Conservation (phyloP, 2,329 filamentous ascomycete species). For the Dendryphion nanum region DNA sequence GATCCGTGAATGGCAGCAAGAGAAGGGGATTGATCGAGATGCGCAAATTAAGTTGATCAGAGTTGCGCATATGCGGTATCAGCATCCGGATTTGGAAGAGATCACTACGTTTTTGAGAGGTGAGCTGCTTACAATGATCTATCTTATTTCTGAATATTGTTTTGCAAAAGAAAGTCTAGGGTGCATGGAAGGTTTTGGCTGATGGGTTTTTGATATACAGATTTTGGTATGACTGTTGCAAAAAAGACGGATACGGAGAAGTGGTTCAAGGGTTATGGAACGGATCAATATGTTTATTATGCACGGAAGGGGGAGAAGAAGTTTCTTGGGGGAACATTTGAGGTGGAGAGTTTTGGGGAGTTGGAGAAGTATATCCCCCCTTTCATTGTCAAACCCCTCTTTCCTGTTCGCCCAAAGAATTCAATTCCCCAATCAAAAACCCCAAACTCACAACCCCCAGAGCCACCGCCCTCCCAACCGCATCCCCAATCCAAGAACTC, state of each 20-base stretch:
- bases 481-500: conserved; percentile 51
- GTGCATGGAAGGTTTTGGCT: background rate
- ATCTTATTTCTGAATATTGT: conserved; percentile 11
- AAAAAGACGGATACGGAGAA: conserved; percentile 37
- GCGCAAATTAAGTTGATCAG: conserved; percentile 49
- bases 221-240: conserved; percentile 37
- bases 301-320: conserved; percentile 50
- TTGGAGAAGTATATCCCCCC: conserved; percentile 41
- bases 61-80: conserved; percentile 54
- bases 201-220: conserved; percentile 6
- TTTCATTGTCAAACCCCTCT: background rate
- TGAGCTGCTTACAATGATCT: background rate
- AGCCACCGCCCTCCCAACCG: conserved; percentile 46
- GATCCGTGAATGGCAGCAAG: conserved; percentile 39
- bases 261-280: conserved; percentile 62
- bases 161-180: background rate
- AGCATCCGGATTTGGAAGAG: conserved; percentile 50
- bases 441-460: too few species aligned
- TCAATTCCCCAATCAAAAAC: background rate
- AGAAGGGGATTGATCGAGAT: conserved; percentile 41
- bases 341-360: conserved; percentile 57
- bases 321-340: conserved; percentile 60
- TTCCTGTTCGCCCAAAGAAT: too few species aligned
- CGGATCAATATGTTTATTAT: conserved; percentile 60
- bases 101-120: conserved; percentile 45